A percentile compares a stretch with the other conserved stretches of the same genome.
These are phyloP conservation scores for Hortiboletus campestris DNA, from an alignment of 768 basidiomycete species.

Conservation along the genomic window DNA sequence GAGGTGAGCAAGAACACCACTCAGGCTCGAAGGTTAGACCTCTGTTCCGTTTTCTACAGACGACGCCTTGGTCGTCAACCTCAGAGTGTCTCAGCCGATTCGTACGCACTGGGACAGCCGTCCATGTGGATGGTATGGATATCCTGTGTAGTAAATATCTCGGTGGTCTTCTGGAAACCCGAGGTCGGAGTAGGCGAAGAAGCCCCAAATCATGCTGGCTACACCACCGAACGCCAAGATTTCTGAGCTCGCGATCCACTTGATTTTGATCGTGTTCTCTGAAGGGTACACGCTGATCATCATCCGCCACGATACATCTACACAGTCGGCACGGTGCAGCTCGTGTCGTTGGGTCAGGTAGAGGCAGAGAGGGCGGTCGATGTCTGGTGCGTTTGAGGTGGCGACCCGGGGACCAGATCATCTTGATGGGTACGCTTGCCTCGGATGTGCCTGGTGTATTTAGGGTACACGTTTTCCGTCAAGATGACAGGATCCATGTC, in stretches of 20 bases:
- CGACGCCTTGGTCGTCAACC: constrained; percentile 49
- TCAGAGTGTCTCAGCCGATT: constrained; percentile 57
- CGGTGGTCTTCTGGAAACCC: constrained; percentile 68
- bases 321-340: constrained; percentile 13
- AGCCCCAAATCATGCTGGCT: no score
- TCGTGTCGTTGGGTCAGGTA: no score
- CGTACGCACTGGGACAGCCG: constrained; percentile 42
- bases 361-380: no score
- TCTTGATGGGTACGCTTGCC: no score
- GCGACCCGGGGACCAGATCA: no score
- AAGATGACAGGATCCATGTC: no score
- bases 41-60: constrained; percentile 63
- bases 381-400: no score
- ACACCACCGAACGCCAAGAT: constrained; percentile 48
- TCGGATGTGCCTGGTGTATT: no score
- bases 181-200: constrained; percentile 58
- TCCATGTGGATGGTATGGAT: constrained; percentile 1
- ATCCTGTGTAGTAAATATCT: constrained; percentile 67
- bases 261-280: constrained; percentile 66
- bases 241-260: constrained; percentile 59
- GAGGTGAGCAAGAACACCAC: constrained; percentile 28
- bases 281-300: constrained; percentile 46
- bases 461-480: constrained; percentile 43
- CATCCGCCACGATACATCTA: constrained; percentile 44
- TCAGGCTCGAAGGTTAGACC: constrained; percentile 45